phyloP scores from a whole-genome alignment of 352 stramenopile genomes.

The Globisporangium lucens region DNA sequence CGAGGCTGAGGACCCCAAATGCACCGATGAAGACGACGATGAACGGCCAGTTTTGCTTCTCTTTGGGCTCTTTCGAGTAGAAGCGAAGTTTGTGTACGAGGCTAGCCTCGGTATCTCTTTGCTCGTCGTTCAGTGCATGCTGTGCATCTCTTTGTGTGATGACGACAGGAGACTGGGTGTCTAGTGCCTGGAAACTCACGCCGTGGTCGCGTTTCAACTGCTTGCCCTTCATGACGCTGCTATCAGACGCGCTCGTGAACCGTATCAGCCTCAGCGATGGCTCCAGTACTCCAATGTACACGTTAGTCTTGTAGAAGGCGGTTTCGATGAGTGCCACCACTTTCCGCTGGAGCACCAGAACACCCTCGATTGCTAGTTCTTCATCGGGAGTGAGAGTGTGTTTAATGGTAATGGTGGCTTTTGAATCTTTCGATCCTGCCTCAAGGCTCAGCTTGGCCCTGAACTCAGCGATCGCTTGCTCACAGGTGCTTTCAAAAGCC shows the following conservation, averaged over 20 bases:
- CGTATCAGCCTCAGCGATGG: conserved; percentile 36
- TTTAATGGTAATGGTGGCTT: background rate
- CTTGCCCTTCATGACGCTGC: conserved; percentile 62
- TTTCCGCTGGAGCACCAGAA: conserved; percentile 30
- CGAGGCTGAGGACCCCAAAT: conserved; percentile 51
- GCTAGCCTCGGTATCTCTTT: background rate
- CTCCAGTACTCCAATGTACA: conserved; percentile 68
- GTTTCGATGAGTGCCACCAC: conserved; percentile 34
- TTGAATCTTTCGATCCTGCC: background rate
- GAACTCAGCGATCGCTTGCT: conserved; percentile 17
- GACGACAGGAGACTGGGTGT: conserved; percentile 38
- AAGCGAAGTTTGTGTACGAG: conserved; percentile 29
- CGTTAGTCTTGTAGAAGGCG: conserved; percentile 32
- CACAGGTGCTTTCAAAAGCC: conserved; percentile 27
- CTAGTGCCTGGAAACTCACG: conserved; percentile 52
- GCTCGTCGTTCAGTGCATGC: background rate
- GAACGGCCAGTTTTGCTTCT: conserved; percentile 49
- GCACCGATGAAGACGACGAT: conserved; percentile 52
- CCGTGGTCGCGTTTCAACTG: conserved; percentile 50
- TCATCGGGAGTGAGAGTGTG: conserved; percentile 24
- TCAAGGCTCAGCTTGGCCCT: background rate
- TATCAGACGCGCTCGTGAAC: conserved; percentile 51
- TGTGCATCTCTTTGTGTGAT: conserved; percentile 24
- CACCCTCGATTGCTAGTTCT: conserved; percentile 44
- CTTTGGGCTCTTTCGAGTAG: conserved; percentile 30